Evolutionary conservation across 768 basidiomycete species (phyloP), one percentile per base, ranked within the genome.

Genomic region (Agaricus sinodeliciosus): DNA sequence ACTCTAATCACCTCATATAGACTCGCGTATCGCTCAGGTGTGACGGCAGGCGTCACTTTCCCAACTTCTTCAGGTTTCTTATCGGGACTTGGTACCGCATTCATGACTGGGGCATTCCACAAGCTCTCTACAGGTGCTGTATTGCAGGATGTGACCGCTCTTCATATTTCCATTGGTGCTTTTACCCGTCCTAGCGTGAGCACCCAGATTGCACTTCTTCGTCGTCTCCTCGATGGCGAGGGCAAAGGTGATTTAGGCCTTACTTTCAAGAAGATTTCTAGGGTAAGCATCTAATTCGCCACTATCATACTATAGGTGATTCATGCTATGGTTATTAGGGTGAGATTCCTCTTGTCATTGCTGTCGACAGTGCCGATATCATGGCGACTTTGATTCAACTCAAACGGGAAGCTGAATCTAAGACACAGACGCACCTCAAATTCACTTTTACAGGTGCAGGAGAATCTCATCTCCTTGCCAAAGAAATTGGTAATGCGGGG

Each of bases 391-490:
- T 91, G 25, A 72, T 90, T 39, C 56, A 66, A 12, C 74, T 90
- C 44, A 90, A 90, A 72, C 60, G 64, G 25, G 84, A 89, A 44
- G 68, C 82, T 25, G 84, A 85, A 47, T 60, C 60, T 1, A 59
- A 66, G 37, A 67, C 62, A 12, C 73, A 73, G 28, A 66, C 63
- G 15, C 63, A 57, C 8, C 63, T 87, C 50, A 68, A 69, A 54
- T 58, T 84, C 55, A 78, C 78, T 11, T 72, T 85, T 53, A 58
- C 69, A 3, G 80, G 83, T 43, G 89, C 78, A 0, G 68, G 74
- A 2, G 87, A 91, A 60, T 85, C 84, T 0, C 84, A 86, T 63
- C 63, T 90, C 9, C 67, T 94, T 19, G 91, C 90, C 1, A 72
- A 79, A 49, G 78, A 90, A 57, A 75, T 94, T 25, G 85, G 81